Evolutionary conservation across 768 basidiomycete species (phyloP).

Genomic region (Termitomyces sp.): DNA sequence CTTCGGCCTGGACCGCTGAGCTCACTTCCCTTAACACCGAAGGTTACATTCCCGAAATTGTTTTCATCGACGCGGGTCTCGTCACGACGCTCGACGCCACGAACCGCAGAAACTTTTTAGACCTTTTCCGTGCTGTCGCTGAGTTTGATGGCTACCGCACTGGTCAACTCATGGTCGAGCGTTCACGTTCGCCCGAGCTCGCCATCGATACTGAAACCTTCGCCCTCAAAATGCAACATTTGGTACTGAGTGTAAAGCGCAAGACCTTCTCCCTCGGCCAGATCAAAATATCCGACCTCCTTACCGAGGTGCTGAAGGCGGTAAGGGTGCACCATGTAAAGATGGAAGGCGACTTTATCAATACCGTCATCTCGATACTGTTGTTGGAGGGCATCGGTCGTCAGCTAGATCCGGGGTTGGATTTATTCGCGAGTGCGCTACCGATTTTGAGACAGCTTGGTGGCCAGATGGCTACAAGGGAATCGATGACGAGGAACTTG

Average conservation of each 20-base stretch:
- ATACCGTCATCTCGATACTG: slow-evolving; percentile 93
- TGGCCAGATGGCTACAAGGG: slow-evolving; percentile 80
- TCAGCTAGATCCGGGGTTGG: slow-evolving; percentile 86
- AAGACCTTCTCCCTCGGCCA: slow-evolving; percentile 97
- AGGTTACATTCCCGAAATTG: slow-evolving; percentile 90
- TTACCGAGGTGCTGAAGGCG: slow-evolving; percentile 81
- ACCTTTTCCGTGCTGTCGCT: slow-evolving; percentile 93
- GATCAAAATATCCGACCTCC: slow-evolving; percentile 91
- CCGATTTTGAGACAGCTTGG: slow-evolving; percentile 92
- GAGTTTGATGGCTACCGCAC: slow-evolving; percentile 96
- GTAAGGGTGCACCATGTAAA: slow-evolving; percentile 94
- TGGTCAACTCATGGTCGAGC: slow-evolving; percentile 94
- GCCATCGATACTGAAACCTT: slow-evolving; percentile 92
- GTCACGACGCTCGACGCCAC: slow-evolving; percentile 78
- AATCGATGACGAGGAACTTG: slow-evolving; percentile 46
- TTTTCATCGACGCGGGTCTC: slow-evolving; percentile 95
- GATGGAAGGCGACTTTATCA: slow-evolving; percentile 98
- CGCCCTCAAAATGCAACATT: slow-evolving; percentile 95
- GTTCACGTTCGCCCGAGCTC: slow-evolving; percentile 86
- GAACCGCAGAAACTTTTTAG: slow-evolving; percentile 93
- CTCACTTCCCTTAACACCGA: slow-evolving; percentile 52
- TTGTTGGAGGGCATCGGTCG: slow-evolving; percentile 94
- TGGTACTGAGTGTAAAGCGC: slow-evolving; percentile 88
- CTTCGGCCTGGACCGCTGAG: slow-evolving; percentile 64
- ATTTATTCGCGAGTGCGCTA: slow-evolving; percentile 92